These are phyloP conservation scores for Dothistroma pini DNA, from an alignment of 2,329 filamentous ascomycete species.

Conservation along the genomic window DNA sequence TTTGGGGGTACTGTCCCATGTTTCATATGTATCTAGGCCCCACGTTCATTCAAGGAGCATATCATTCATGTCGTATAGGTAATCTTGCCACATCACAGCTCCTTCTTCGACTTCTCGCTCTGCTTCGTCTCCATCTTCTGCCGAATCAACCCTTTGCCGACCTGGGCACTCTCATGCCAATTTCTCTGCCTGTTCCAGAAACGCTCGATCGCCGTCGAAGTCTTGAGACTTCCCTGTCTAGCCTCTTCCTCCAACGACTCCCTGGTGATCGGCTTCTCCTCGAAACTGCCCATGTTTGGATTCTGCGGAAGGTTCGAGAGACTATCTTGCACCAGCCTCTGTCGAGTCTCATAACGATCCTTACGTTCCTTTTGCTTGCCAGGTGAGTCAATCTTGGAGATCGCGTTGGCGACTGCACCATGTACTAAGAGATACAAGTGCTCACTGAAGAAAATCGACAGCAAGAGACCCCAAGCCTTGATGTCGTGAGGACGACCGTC, in stretches of 20 bases:
- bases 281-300: constrained; percentile 46
- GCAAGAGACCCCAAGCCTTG: constrained; percentile 73
- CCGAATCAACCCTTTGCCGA: constrained; percentile 52
- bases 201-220: constrained; percentile 43
- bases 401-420: constrained; percentile 65
- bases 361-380: constrained; percentile 80
- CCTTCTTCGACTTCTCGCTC: constrained; percentile 31
- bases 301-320: constrained; percentile 50
- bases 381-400: constrained; percentile 79
- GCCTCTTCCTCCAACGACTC: constrained; percentile 60
- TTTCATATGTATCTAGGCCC: no score
- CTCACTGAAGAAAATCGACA: constrained; percentile 80
- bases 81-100: constrained; percentile 24
- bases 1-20: no score
- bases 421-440: constrained; percentile 83
- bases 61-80: no score
- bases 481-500: constrained; percentile 67
- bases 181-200: constrained; percentile 54
- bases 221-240: constrained; percentile 39
- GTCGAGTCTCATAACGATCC: constrained; percentile 76
- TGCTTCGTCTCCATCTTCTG: constrained; percentile 30
- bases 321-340: constrained; percentile 71
- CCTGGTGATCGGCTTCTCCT: constrained; percentile 60
- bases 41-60: no score
- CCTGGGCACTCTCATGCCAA: constrained; percentile 49